phyloP scores from a whole-genome alignment of 208 protist genomes.

The Strigomonas galati region DNA sequence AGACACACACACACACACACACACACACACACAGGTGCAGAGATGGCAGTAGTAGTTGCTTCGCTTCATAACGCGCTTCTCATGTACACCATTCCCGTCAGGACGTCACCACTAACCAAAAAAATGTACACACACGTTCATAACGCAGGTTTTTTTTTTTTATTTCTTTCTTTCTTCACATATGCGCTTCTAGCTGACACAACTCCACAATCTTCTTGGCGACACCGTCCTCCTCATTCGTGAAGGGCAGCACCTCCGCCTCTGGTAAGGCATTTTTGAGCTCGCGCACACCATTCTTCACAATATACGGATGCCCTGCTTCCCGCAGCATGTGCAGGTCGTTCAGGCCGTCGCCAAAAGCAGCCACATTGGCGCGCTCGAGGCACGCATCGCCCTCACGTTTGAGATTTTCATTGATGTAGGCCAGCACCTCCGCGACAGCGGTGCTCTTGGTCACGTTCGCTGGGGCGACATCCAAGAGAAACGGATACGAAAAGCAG shows the following conservation, averaged over 20 bases:
- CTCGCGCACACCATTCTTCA: slow-evolving; percentile 41
- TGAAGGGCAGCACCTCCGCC: slow-evolving; percentile 8
- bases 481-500: slow-evolving; percentile 32
- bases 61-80: too few species aligned
- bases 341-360: slow-evolving; percentile 81
- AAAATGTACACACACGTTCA: background rate
- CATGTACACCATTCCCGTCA: too few species aligned
- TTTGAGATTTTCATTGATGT: background rate
- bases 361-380: slow-evolving; percentile 20
- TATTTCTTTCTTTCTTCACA: background rate
- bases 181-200: slow-evolving; percentile 4
- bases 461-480: slow-evolving; percentile 34
- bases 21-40: too few species aligned
- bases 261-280: slow-evolving; percentile 25
- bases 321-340: slow-evolving; percentile 48
- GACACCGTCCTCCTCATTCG: slow-evolving; percentile 34
- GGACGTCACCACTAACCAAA: too few species aligned
- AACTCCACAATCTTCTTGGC: slow-evolving; percentile 34
- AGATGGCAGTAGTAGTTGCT: too few species aligned
- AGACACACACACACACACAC: too few species aligned
- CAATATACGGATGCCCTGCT: slow-evolving; percentile 48
- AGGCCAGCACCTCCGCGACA: slow-evolving; percentile 32
- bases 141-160: background rate
- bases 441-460: slow-evolving; percentile 53
- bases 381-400: slow-evolving; percentile 19